Base-by-base conservation (phyloP, 257 asterid genomes). In the Ligustrum vulgare region DNA sequence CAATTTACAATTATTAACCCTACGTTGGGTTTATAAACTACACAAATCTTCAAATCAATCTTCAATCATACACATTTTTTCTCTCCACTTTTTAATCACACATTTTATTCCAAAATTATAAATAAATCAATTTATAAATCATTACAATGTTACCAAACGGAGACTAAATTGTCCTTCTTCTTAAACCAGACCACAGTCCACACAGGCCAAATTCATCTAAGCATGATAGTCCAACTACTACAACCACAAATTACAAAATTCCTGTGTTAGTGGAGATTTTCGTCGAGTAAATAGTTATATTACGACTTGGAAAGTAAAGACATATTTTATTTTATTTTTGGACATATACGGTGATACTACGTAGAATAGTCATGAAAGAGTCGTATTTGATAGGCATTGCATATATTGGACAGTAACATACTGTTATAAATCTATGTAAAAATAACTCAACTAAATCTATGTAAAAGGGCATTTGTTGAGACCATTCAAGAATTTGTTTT, bases 201-300 rank as follows among this genome's bases (percentile, higher is more conserved):
- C 58, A 5, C 47, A 1, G 22, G 8, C 22, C 33, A 58, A 58
- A 65, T 23, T 32, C 45, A 33, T 34, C 51, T 56, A 77, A 74
- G 45, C 67, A 73, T 37, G 49, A 25, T 15, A 68, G 80, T 82
- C 82, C 70, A 80, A 72, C 65, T 62, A 56, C 76, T 77, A 77
- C 81, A 81, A 54, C 78, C 64, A 2, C 13, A 35, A 63, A 68
- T 60, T 72, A 43, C 22, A 69, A 18, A 35, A 20, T 49, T 15
- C 13, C 8, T 65, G 37, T 3, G 22, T 15, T 18, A 37, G 28
- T 41, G 16, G 66, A 47, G 62, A 74, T 8, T 72, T n/a, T 67
- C 28, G 54, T 45, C 16, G n/a, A 49, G 62, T 47, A 0, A 28
- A 28, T 28, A 28, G 31, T 28, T 37, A 8, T 22, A 37, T 4